Percentiles rank a stretch among this genome's conserved stretches.
These are phyloP conservation scores for Telfairia occidentalis DNA, from an alignment of 331 rosid species.

Conservation along the genomic window DNA sequence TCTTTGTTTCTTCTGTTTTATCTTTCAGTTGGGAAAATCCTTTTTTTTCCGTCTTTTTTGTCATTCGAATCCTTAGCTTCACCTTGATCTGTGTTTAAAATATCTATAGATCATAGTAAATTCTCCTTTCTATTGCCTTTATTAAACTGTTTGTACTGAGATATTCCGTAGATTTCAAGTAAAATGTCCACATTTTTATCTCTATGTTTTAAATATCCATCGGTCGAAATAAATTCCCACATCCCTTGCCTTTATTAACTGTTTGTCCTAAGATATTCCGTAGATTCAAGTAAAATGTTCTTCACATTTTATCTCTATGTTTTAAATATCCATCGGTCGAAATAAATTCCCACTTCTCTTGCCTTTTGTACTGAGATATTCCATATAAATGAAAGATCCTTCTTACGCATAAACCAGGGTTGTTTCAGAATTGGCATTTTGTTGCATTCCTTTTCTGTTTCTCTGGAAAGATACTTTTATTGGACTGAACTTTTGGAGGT, in stretches of 20 bases:
- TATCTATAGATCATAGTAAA: background rate
- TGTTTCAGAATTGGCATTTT: constrained; percentile 8
- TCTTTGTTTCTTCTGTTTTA: background rate
- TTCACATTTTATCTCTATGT: background rate
- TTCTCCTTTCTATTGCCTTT: background rate
- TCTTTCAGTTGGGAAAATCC: background rate
- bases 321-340: background rate
- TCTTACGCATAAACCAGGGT: background rate
- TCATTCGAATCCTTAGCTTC: background rate
- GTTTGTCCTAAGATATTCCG: background rate
- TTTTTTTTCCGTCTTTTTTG: background rate
- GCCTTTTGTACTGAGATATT: background rate
- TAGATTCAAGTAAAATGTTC: background rate
- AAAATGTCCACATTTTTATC: background rate
- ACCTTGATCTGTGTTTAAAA: background rate
- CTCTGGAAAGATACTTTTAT: background rate
- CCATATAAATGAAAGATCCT: background rate
- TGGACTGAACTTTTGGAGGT: background rate
- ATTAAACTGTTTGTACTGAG: background rate
- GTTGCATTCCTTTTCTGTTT: constrained; percentile 5
- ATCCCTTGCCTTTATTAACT: background rate
- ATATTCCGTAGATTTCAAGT: background rate
- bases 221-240: background rate
- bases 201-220: background rate
- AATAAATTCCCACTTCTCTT: background rate